These are phyloP conservation scores for Neofusicoccum sp. DNA, from an alignment of 2,329 filamentous ascomycete species.

Conservation along the genomic window DNA sequence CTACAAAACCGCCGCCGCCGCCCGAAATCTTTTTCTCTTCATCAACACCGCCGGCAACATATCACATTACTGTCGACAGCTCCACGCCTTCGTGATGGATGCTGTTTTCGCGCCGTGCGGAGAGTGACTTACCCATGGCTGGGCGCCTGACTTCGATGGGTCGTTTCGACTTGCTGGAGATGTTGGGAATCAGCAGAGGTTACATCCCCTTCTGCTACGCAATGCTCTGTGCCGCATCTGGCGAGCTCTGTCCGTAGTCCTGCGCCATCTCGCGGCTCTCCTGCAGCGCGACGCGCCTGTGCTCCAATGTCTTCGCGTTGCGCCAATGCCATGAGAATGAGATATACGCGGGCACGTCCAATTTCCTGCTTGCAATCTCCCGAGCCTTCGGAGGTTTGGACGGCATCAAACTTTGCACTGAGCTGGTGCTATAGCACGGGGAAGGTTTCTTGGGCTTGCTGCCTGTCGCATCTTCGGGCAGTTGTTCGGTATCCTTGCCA, in stretches of 20 bases:
- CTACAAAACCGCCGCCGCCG: conserved; percentile 24
- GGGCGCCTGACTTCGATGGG: conserved; percentile 68
- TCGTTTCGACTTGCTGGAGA: conserved; percentile 62
- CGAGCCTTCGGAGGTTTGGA: too few species aligned
- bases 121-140: conserved; percentile 66
- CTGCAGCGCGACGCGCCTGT: too few species aligned
- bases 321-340: too few species aligned
- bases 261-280: neutral
- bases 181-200: conserved; percentile 72
- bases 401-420: too few species aligned
- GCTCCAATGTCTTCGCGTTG: too few species aligned
- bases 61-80: conserved; percentile 60
- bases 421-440: too few species aligned
- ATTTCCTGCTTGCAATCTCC: too few species aligned
- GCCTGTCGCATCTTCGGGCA: too few species aligned
- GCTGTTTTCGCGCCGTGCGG: conserved; percentile 69
- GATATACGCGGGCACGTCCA: too few species aligned
- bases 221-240: neutral
- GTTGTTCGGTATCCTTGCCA: too few species aligned
- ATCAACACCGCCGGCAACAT: conserved; percentile 54
- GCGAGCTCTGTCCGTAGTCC: too few species aligned
- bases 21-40: conserved; percentile 36
- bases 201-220: conserved; percentile 43
- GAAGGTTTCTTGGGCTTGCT: too few species aligned
- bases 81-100: conserved; percentile 50